phyloP scores from a whole-genome alignment of 305 asterid genomes.

The Fraxinus velutina region DNA sequence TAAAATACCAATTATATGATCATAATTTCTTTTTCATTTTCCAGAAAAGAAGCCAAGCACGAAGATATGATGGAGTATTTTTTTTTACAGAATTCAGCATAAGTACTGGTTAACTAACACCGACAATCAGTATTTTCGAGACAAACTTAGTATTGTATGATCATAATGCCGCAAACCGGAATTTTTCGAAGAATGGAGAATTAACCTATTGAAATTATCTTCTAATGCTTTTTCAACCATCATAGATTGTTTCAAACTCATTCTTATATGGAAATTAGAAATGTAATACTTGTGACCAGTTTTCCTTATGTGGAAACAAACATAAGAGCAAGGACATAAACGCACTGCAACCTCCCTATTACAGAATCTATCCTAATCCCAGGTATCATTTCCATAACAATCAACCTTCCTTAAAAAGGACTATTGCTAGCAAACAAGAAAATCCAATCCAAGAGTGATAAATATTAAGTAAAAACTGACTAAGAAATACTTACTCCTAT shows the following conservation, averaged over 20 bases:
- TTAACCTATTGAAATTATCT: background rate
- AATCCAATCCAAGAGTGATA: background rate
- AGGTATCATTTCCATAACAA: background rate
- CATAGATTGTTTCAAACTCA: background rate
- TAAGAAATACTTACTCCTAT: conserved; percentile 57
- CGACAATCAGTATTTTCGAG: background rate
- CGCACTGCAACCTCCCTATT: background rate
- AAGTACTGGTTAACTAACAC: background rate
- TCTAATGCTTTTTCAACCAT: background rate
- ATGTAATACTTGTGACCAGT: background rate
- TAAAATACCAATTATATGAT: conserved; percentile 23
- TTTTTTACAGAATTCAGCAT: background rate
- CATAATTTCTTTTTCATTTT: background rate
- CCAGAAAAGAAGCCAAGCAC: background rate
- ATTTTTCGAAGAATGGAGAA: background rate
- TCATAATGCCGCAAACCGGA: background rate
- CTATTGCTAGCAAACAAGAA: background rate
- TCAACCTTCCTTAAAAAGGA: background rate
- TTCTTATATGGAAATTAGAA: background rate
- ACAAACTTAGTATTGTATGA: background rate
- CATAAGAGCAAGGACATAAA: background rate
- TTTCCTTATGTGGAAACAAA: background rate
- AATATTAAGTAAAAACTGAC: background rate
- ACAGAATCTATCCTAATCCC: background rate
- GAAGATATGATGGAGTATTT: background rate